These are phyloP conservation scores for Boletellus ananas DNA, from an alignment of 768 basidiomycete genomes.

Conservation along the genomic window DNA sequence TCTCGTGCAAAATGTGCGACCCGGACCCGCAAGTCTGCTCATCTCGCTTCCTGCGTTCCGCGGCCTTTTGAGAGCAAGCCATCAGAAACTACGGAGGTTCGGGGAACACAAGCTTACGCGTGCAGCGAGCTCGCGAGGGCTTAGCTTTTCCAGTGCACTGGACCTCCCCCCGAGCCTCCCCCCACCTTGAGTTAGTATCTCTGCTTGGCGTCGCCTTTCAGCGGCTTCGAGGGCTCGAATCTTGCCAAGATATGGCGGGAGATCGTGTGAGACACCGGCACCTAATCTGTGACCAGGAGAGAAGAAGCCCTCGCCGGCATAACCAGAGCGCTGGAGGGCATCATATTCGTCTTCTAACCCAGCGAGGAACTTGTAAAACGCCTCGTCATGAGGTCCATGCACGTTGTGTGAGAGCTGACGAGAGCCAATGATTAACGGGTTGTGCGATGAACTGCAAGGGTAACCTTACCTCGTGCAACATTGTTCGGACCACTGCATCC, in stretches of 20 bases:
- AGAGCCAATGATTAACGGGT: not conserved
- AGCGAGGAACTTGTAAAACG: constrained; percentile 70
- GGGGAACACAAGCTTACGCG: constrained; percentile 41
- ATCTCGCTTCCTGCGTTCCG: constrained; percentile 72
- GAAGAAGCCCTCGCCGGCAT: constrained; percentile 89
- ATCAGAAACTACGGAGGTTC: not conserved
- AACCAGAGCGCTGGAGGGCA: constrained; percentile 72
- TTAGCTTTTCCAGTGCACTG: constrained; percentile 39
- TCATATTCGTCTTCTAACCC: constrained; percentile 84
- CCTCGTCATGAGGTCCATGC: constrained; percentile 86
- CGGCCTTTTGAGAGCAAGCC: constrained; percentile 56
- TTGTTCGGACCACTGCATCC: constrained; percentile 72
- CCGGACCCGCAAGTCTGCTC: constrained; percentile 73
- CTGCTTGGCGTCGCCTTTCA: constrained; percentile 58
- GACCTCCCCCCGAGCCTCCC: constrained; percentile 60
- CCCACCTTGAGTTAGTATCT: constrained; percentile 45
- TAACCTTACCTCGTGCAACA: constrained; percentile 79
- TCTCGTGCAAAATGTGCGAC: constrained; percentile 53
- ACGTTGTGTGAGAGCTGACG: constrained; percentile 81
- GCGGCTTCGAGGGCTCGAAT: constrained; percentile 74
- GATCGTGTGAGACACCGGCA: constrained; percentile 58
- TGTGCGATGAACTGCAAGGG: no score
- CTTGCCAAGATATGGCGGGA: constrained; percentile 62
- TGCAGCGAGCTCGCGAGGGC: constrained; percentile 70
- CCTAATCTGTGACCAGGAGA: constrained; percentile 71